phyloP scores from a whole-genome alignment of 179 eudicot genomes.

The Corrigiola litoralis region DNA sequence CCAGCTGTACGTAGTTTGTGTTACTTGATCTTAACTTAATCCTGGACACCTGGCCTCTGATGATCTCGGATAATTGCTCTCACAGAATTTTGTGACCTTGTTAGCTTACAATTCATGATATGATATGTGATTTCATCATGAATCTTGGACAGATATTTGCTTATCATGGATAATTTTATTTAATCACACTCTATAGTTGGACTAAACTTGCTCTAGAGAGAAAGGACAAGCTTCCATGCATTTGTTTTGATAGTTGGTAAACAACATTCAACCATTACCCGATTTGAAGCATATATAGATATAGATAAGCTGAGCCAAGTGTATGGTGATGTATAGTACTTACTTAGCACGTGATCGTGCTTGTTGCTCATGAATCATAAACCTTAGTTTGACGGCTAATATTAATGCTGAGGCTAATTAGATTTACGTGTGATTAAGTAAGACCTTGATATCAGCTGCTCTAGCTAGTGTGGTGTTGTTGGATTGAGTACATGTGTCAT shows the following conservation, averaged over 20 bases:
- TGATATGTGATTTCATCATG: neutral
- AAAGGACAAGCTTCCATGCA: neutral
- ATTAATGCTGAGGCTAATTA: neutral
- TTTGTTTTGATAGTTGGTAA: constrained; percentile 4
- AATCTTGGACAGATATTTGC: neutral
- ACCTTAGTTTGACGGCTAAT: neutral
- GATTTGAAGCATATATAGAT: neutral
- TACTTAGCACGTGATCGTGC: neutral
- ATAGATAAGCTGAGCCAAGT: neutral
- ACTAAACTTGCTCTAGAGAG: neutral
- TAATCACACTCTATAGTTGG: neutral
- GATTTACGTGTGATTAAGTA: neutral
- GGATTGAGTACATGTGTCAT: neutral
- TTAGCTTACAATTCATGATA: neutral
- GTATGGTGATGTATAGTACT: neutral
- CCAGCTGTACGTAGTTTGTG: constrained; percentile 6
- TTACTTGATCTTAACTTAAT: constrained; percentile 3
- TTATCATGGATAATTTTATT: neutral
- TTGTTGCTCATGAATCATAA: neutral
- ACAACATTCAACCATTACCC: neutral
- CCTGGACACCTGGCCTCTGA: constrained; percentile 16
- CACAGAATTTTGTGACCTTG: neutral
- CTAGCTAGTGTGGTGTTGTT: neutral
- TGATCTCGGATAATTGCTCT: neutral
- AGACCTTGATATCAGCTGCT: no score